Conservation (phyloP, 306 rosid species). For the Corylus americana region DNA sequence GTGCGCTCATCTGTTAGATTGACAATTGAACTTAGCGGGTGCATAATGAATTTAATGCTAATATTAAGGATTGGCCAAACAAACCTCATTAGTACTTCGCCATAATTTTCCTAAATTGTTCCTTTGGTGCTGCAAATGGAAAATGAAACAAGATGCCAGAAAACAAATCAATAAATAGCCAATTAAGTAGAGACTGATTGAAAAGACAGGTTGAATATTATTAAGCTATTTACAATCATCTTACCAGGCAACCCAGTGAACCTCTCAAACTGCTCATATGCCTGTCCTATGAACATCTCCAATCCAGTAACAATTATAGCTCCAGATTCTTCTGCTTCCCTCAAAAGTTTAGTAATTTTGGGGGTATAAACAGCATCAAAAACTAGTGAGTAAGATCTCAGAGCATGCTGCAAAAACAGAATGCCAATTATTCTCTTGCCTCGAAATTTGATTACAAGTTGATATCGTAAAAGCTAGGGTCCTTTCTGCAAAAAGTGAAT, state of each 20-base stretch:
- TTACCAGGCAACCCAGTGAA: constrained; percentile 93
- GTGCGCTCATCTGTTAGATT: not conserved
- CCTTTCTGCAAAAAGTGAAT: constrained; percentile 17
- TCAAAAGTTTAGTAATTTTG: constrained; percentile 75
- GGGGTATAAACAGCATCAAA: constrained; percentile 96
- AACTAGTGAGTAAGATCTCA: constrained; percentile 69
- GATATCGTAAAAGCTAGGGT: constrained; percentile 14
- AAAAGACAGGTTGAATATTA: constrained; percentile 12
- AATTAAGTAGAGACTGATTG: constrained; percentile 16
- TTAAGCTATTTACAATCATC: constrained; percentile 1
- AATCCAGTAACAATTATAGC: constrained; percentile 67
- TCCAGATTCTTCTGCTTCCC: constrained; percentile 89
- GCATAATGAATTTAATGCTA: not conserved
- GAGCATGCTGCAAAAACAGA: constrained; percentile 66
- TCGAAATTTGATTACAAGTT: constrained; percentile 24
- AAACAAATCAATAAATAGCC: constrained; percentile 23
- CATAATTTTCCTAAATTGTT: constrained; percentile 62
- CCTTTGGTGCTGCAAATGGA: constrained; percentile 72
- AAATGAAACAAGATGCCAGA: constrained; percentile 22
- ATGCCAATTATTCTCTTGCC: constrained; percentile 26
- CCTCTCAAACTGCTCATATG: constrained; percentile 74
- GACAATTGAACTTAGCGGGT: not conserved
- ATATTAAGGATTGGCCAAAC: not conserved
- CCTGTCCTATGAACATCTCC: constrained; percentile 93
- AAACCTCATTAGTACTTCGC: constrained; percentile 54